Base-by-base conservation (phyloP, 2,329 filamentous ascomycete species). In the Xylariales sp. region DNA sequence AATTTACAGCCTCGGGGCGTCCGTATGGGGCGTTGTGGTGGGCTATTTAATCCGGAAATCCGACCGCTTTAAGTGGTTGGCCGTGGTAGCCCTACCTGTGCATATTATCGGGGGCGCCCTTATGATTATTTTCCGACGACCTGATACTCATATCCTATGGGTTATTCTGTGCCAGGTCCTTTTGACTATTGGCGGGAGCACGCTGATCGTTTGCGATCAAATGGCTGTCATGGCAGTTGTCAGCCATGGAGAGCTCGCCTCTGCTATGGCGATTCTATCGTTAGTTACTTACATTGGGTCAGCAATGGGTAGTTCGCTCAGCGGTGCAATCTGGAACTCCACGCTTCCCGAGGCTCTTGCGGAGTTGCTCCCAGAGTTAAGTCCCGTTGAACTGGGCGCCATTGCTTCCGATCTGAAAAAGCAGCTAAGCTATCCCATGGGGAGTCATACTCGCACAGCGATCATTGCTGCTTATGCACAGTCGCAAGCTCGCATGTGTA, bases 171-270 rank as follows among this genome's bases (percentile, higher is more conserved):
- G 83, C 67, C 85, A 87, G 72, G 83, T 88, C 64, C 82, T 88
- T 70, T 84, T 87, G 62, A 85, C 86, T 18, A 80, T 86, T 66
- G 82, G 81, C 12, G 86, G 85, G 12, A 83, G 83, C 61, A 85
- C 84, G 30, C 80, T 87, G 10, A 83, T 88, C 34, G 82, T 88
- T 68, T 81, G 83, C 63, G 80, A 86, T 69, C 84, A 90, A 67
- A 84, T 90, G 71, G 86, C 87, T 5, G 83, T 89, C 48, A 85
- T 90, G 77, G 81, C 85, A 0, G 82, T 85, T 2, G 84, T 85
- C 16, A 83, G 83, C 65, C 86, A 88, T 58, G 81, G 85, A 59
- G 82, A 87, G 49, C 80, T 88, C 5, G 85, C 87, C 32, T 83
- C 82, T 3, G 81, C 79, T 1, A 79, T 86, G 23, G 83, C 84